These are phyloP conservation scores for Nemania bipapillata DNA, from an alignment of 2,329 filamentous ascomycete species.

Conservation along the genomic window DNA sequence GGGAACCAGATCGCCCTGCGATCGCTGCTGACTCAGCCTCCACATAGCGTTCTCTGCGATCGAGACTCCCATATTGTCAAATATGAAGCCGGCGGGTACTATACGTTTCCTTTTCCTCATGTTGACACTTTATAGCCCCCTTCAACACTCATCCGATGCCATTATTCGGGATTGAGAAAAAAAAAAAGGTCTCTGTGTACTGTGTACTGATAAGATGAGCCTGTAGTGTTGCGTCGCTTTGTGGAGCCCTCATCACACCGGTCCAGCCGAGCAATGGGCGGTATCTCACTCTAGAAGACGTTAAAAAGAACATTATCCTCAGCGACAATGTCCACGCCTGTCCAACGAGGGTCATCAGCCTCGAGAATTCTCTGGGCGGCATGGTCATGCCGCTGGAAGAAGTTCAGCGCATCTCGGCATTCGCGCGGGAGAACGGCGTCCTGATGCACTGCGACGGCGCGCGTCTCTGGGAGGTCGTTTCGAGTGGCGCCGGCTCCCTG, in stretches of 20 bases:
- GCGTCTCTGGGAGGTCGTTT: conserved; percentile 63
- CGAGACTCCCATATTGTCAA: conserved; percentile 74
- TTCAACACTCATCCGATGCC: background rate
- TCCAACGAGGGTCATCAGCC: conserved; percentile 56
- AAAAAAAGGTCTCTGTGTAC: too few relatives aligned
- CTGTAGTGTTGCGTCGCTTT: conserved; percentile 65
- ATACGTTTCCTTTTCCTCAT: background rate
- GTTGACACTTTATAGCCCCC: background rate
- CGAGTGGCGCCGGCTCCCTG: conserved; percentile 57
- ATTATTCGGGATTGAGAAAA: background rate
- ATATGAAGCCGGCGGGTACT: conserved; percentile 63
- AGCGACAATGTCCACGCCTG: conserved; percentile 58
- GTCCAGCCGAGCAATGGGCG: conserved; percentile 53
- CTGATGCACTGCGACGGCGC: conserved; percentile 64
- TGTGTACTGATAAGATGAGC: conserved; percentile 26
- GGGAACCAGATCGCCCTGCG: conserved; percentile 81
- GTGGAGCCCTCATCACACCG: conserved; percentile 70
- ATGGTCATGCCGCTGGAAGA: conserved; percentile 53
- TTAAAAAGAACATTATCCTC: conserved; percentile 50
- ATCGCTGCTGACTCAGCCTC: conserved; percentile 74
- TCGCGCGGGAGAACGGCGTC: conserved; percentile 53
- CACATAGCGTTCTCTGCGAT: conserved; percentile 76
- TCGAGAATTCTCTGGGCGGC: conserved; percentile 57
- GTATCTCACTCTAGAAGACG: conserved; percentile 58
- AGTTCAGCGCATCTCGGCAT: conserved; percentile 50